phyloP scores from a whole-genome alignment of 768 basidiomycete species.

The Leccinum broughii region DNA sequence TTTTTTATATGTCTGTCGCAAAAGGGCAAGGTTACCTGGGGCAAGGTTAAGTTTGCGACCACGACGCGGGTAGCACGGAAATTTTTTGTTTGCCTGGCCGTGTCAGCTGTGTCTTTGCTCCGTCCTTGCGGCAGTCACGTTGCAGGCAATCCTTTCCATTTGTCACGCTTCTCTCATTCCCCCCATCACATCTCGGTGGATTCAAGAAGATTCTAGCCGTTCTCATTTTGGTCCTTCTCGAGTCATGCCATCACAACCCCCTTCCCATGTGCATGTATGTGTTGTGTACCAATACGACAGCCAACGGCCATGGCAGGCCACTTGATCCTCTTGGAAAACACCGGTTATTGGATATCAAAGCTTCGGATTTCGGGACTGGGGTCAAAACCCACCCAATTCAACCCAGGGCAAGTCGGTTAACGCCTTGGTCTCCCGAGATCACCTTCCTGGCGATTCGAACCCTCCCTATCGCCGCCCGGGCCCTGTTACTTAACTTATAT shows the following conservation, averaged over 20 bases:
- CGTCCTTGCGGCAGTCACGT: constrained; percentile 38
- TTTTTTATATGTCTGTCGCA: constrained; percentile 10
- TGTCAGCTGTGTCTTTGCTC: constrained; percentile 28
- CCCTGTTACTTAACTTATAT: constrained; percentile 8
- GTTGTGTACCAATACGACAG: neutral
- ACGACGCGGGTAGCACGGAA: constrained; percentile 29
- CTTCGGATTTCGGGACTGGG: constrained; percentile 8
- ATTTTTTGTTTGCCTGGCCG: constrained; percentile 27
- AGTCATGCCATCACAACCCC: constrained; percentile 5
- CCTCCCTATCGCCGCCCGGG: constrained; percentile 21
- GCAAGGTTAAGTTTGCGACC: constrained; percentile 35
- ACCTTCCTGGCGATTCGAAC: constrained; percentile 13
- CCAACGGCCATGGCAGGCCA: neutral
- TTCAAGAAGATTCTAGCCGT: constrained; percentile 9
- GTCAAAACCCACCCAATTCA: neutral
- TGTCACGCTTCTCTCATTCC: constrained; percentile 17
- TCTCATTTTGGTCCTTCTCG: constrained; percentile 16
- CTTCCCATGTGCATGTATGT: constrained; percentile 3
- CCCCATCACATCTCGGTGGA: constrained; percentile 16
- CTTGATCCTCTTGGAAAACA: constrained; percentile 14
- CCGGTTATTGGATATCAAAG: constrained; percentile 11
- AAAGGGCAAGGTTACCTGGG: constrained; percentile 14
- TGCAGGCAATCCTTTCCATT: constrained; percentile 20
- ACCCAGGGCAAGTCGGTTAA: constrained; percentile 4
- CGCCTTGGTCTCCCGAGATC: constrained; percentile 28